Conservation (phyloP, 768 basidiomycete genomes). For the Mycena filopes region DNA sequence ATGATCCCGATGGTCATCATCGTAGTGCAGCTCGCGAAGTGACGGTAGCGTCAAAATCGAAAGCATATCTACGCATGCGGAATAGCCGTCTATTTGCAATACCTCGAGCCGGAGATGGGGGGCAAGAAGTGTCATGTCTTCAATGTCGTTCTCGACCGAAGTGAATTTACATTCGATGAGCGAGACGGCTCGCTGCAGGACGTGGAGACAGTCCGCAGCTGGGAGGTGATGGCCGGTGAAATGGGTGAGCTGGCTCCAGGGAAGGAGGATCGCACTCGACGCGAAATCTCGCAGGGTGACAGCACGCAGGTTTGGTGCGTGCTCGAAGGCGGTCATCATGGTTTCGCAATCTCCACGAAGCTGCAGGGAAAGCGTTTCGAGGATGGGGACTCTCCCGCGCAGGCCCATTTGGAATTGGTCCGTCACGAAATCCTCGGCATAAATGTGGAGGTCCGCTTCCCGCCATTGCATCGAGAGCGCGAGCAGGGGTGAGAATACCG, state of each 20-base stretch:
- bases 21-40: not conserved
- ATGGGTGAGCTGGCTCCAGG: constrained; percentile 11
- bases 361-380: not conserved
- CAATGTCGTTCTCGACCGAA: not conserved
- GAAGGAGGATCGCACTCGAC: not conserved
- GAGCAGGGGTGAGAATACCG: not conserved
- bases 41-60: not conserved
- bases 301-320: not conserved
- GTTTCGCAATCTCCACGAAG: accelerated
- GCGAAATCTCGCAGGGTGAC: not conserved
- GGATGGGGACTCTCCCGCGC: not conserved
- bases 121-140: not conserved
- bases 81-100: not conserved
- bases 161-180: constrained; percentile 9
- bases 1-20: not conserved
- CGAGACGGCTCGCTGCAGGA: not conserved
- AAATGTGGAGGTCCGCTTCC: not conserved
- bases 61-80: not conserved
- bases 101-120: not conserved
- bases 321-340: not conserved
- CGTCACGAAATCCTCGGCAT: not conserved
- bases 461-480: not conserved
- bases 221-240: not conserved
- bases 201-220: not conserved
- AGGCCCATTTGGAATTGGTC: not conserved